Evolutionary conservation across 805 yeast genomes (phyloP).

Genomic region (Candida germanica): DNA sequence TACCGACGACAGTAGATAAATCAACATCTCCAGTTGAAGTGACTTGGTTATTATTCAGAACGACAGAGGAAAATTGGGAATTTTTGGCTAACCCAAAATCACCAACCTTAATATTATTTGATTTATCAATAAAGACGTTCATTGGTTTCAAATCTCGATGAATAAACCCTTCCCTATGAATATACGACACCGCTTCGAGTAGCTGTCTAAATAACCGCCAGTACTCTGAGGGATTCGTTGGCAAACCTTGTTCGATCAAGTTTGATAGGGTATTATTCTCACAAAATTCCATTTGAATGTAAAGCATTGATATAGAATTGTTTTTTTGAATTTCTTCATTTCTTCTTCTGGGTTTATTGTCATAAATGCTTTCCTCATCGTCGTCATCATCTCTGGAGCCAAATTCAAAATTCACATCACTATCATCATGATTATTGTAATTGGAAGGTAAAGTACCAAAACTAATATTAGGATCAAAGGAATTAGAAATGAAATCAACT

Average conservation of each 20-base stretch:
- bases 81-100: slow-evolving; percentile 96
- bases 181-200: slow-evolving; percentile 84
- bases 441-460: slow-evolving; percentile 45
- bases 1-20: slow-evolving; percentile 89
- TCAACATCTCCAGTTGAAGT: slow-evolving; percentile 50
- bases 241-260: slow-evolving; percentile 71
- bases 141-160: slow-evolving; percentile 95
- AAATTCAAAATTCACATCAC: slow-evolving; percentile 30
- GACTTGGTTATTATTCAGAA: slow-evolving; percentile 40
- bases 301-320: slow-evolving; percentile 55
- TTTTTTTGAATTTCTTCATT: slow-evolving; percentile 4
- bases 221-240: slow-evolving; percentile 69
- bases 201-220: slow-evolving; percentile 89
- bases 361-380: slow-evolving; percentile 8
- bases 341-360: slow-evolving; percentile 16
- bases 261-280: slow-evolving; percentile 89
- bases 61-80: slow-evolving; percentile 51
- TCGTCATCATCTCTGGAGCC: slow-evolving; percentile 18
- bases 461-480: slow-evolving; percentile 45
- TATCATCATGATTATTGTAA: slow-evolving; percentile 23
- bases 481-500: slow-evolving; percentile 69
- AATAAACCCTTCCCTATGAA: slow-evolving; percentile 90
- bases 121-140: slow-evolving; percentile 90
- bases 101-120: slow-evolving; percentile 87
- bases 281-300: slow-evolving; percentile 98